A percentile compares a stretch with the other conserved stretches of the same genome.
Evolutionary conservation across 2,329 filamentous ascomycete species (phyloP).

Genomic region (Diplocarpon mali): DNA sequence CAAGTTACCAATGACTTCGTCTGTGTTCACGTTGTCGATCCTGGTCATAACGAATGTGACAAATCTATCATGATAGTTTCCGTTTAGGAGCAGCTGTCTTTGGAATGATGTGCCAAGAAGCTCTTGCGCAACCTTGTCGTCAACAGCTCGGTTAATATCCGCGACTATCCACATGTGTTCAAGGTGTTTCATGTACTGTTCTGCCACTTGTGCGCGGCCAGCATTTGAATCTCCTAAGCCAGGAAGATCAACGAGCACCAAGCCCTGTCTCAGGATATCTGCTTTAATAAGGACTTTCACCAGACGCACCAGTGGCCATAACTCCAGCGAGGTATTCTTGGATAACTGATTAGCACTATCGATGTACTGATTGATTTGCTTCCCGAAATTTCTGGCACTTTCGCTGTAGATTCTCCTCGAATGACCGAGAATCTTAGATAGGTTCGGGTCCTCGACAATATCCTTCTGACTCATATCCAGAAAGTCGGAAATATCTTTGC

Average conservation of each 20-base stretch:
- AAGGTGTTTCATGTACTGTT: constrained; percentile 35
- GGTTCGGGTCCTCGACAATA: neutral
- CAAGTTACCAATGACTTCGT: constrained; percentile 3
- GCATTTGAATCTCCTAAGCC: constrained; percentile 40
- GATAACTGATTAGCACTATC: constrained; percentile 6
- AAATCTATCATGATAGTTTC: constrained; percentile 5
- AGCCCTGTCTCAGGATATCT: constrained; percentile 35
- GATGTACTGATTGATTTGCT: constrained; percentile 9
- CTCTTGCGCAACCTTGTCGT: constrained; percentile 32
- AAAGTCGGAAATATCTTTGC: constrained; percentile 26
- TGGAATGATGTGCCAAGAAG: constrained; percentile 3
- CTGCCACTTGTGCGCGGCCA: constrained; percentile 34
- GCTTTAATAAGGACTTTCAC: constrained; percentile 35
- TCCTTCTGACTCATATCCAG: constrained; percentile 19
- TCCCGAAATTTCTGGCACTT: constrained; percentile 2
- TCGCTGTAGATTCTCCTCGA: neutral
- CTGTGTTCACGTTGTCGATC: constrained; percentile 26
- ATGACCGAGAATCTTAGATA: constrained; percentile 4
- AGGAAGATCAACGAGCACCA: constrained; percentile 41
- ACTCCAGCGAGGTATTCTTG: constrained; percentile 24
- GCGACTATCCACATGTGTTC: constrained; percentile 36
- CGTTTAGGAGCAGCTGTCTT: constrained; percentile 4
- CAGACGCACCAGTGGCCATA: constrained; percentile 30
- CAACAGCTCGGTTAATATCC: constrained; percentile 35
- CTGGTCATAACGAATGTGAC: constrained; percentile 37